phyloP scores from a whole-genome alignment of 2,329 filamentous ascomycete species.

The Aspergillus vadensis region DNA sequence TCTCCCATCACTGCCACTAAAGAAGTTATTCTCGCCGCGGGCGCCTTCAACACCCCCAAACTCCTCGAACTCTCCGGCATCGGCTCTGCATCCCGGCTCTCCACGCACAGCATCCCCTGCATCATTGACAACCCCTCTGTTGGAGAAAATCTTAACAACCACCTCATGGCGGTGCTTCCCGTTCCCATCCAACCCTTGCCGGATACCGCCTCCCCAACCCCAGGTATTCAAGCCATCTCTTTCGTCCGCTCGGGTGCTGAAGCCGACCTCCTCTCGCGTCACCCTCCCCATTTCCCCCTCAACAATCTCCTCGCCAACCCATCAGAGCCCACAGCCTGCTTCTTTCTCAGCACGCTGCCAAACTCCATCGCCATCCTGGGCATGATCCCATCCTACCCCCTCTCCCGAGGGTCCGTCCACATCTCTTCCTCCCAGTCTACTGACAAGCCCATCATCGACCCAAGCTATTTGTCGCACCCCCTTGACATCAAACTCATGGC shows the following conservation, averaged over 20 bases:
- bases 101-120: background rate
- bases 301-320: background rate
- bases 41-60: background rate
- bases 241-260: background rate
- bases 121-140: background rate
- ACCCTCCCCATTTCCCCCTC: background rate
- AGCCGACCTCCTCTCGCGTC: background rate
- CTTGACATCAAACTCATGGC: background rate
- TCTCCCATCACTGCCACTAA: background rate
- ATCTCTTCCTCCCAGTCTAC: conserved; percentile 33
- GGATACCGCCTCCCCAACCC: background rate
- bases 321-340: background rate
- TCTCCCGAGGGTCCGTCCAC: conserved; percentile 29
- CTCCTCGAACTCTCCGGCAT: conserved; percentile 7
- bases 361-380: background rate
- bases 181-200: background rate
- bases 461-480: conserved; percentile 42
- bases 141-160: conserved; percentile 5
- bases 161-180: conserved; percentile 14
- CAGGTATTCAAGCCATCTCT: background rate
- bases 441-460: conserved; percentile 46
- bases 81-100: background rate
- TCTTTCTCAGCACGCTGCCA: background rate
- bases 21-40: conserved; percentile 5
- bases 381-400: background rate